Evolutionary conservation across 2,329 filamentous ascomycete genomes (phyloP).

Genomic region (Anisogramma anomala): DNA sequence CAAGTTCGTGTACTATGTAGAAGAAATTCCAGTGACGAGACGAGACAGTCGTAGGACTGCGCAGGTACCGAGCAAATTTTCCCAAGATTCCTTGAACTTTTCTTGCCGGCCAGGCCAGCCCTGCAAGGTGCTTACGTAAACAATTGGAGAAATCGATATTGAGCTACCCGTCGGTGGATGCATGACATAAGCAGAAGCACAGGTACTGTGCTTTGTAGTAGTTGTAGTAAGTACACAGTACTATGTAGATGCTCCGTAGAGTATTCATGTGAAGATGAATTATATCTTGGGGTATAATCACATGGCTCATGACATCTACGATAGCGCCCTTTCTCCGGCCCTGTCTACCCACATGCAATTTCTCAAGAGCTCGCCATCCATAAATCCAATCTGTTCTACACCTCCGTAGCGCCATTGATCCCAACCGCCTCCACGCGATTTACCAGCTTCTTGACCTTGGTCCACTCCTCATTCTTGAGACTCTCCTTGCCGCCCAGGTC

Average conservation of each 20-base stretch:
- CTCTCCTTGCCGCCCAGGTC: constrained; percentile 76
- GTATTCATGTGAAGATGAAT: not conserved
- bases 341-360: constrained; percentile 5
- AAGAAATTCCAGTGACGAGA: no score
- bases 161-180: no score
- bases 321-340: not conserved
- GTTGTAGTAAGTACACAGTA: no score
- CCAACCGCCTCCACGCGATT: constrained; percentile 58
- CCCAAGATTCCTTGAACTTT: no score
- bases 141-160: no score
- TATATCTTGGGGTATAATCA: constrained; percentile 11
- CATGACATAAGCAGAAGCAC: no score
- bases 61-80: no score
- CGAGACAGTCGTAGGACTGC: no score
- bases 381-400: constrained; percentile 17
- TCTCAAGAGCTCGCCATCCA: not conserved
- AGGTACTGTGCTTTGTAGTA: no score
- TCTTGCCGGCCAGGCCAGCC: no score
- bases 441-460: constrained; percentile 80
- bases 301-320: constrained; percentile 9
- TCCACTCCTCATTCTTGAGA: constrained; percentile 81
- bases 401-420: constrained; percentile 35
- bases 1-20: no score
- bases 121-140: not conserved
- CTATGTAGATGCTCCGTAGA: no score